Base-by-base conservation (phyloP, 768 basidiomycete genomes). In the Dacryopinax spathularia region DNA sequence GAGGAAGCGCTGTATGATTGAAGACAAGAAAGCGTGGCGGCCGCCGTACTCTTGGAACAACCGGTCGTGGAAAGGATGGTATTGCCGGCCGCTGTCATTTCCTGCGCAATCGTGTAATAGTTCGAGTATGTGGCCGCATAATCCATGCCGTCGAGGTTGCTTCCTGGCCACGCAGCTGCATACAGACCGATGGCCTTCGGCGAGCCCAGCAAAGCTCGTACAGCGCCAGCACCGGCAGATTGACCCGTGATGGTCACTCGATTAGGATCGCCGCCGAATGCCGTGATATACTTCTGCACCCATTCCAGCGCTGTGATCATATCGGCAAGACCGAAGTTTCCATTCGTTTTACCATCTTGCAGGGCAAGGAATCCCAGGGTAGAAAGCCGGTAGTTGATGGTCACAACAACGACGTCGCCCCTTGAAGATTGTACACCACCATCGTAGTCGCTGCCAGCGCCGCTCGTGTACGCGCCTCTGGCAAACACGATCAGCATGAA, bases 201-300 rank as follows among this genome's bases (percentile, higher is more conserved):
- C 0, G 75, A 72, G 5, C 71, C 74, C 10, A 37, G 36, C 12
- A 37, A n/a, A 10, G 36, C 36, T 10, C 77, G 73, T 0, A 80
- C 78, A 7, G 78, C 75, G 41, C 74, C 77, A 9, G 77, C 81
- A 31, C 82, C 82, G 15, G 81, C 82, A 5, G 79, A 81, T 69
- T 84, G 77, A 1, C 83, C 83, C 64, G 77, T 77, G 20, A 84
- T 79, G 1, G 80, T 82, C 56, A 85, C 77, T 1, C 75, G 75
- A 12, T 71, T 69, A 1, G 79, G 79, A 71, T 84, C 83, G 0
- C 83, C 83, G 33, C 82, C 82, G 65, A 84, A 84, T n/a, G 77
- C 75, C 0, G 72, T 70, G 64, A 84, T 83, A 70, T 84, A 76
- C 34, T 76, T 70, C 29, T 80, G 77, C 0, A 84, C 79, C 79